Percentiles rank a stretch among this genome's conserved stretches.
Evolutionary conservation across 2,329 filamentous ascomycete genomes (phyloP).

Genomic region (Paracorniculantispora psalliotae): DNA sequence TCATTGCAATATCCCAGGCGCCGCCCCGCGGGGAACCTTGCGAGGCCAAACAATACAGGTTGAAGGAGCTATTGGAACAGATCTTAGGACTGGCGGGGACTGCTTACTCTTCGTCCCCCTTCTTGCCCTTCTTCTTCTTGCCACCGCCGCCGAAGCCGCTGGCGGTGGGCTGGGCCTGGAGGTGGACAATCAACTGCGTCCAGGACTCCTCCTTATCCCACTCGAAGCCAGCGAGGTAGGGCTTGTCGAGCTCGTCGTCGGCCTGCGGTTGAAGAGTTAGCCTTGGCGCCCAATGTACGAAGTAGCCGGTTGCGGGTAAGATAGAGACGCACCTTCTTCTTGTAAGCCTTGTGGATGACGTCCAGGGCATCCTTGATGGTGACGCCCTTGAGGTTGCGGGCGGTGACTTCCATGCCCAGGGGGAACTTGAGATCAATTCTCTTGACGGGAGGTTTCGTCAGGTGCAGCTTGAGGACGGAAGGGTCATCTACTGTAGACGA

Average conservation of each 20-base stretch:
- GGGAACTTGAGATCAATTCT: conserved; percentile 93
- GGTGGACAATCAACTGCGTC: conserved; percentile 81
- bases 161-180: conserved; percentile 63
- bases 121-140: conserved; percentile 66
- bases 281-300: background rate
- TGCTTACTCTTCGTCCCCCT: conserved; percentile 35
- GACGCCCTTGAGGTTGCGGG: conserved; percentile 87
- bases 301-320: background rate
- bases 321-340: conserved; percentile 72
- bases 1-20: conserved; percentile 40
- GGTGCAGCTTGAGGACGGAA: conserved; percentile 72
- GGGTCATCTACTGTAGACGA: conserved; percentile 74
- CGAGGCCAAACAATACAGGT: conserved; percentile 34
- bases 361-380: conserved; percentile 96
- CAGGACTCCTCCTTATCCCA: conserved; percentile 93
- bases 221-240: conserved; percentile 90
- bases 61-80: conserved; percentile 37
- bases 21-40: conserved; percentile 36
- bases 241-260: conserved; percentile 84
- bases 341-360: conserved; percentile 92
- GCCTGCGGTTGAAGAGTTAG: conserved; percentile 45
- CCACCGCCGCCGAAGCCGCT: conserved; percentile 37
- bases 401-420: conserved; percentile 79
- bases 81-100: conserved; percentile 25
- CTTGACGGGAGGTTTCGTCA: conserved; percentile 80